Evolutionary conservation across 2,329 filamentous ascomycete genomes (phyloP).

Genomic region (Cordyceps javanica): DNA sequence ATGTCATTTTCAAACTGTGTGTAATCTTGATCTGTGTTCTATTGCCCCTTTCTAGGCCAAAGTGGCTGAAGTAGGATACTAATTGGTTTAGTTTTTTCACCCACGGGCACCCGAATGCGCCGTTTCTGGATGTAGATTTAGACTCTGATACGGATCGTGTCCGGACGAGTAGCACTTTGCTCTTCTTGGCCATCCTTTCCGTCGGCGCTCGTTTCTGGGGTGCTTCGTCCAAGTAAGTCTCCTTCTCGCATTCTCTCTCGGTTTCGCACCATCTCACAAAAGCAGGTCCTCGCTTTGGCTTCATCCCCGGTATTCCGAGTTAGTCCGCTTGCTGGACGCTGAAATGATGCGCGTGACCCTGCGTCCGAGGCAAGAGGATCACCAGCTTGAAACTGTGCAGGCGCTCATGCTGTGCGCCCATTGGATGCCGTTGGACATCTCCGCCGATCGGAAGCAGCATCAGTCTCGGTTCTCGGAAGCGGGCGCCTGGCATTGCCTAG

Average conservation of each 20-base stretch:
- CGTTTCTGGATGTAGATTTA: neutral
- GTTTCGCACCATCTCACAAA: neutral
- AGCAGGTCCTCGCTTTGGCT: neutral
- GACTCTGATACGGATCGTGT: neutral
- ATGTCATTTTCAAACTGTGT: neutral
- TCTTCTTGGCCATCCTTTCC: neutral
- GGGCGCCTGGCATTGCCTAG: neutral
- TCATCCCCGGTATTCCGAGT: neutral
- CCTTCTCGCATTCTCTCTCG: too few species aligned
- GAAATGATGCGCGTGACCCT: constrained; percentile 1
- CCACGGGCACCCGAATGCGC: neutral
- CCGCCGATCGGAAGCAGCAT: neutral
- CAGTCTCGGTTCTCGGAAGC: neutral
- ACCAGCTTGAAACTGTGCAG: neutral
- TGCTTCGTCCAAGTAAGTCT: neutral
- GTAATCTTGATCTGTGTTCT: neutral
- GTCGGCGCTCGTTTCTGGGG: neutral
- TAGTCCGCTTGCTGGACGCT: neutral
- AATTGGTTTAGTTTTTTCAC: neutral
- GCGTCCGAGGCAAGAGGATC: neutral
- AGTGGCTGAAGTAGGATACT: neutral
- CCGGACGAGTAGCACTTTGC: neutral
- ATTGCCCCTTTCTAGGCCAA: neutral
- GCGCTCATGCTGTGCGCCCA: neutral
- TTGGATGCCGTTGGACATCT: neutral